Evolutionary conservation across 257 asterid species (phyloP).

Genomic region (Nicotiana otophora): DNA sequence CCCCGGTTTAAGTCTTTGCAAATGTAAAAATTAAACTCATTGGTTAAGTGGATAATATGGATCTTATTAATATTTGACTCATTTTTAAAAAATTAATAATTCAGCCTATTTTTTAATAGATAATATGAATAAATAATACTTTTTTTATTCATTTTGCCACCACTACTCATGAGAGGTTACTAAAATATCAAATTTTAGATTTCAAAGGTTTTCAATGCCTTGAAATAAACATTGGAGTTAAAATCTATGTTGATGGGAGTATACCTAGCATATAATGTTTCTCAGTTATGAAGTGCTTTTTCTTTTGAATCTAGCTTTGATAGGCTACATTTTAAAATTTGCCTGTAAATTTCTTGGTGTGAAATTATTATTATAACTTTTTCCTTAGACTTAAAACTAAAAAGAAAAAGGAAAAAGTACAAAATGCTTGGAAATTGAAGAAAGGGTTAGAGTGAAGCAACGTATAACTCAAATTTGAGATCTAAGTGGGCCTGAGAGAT

Average conservation of each 20-base stretch:
- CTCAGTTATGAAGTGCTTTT: background rate
- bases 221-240: background rate
- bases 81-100: too few species aligned
- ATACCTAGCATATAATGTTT: background rate
- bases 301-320: background rate
- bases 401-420: background rate
- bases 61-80: too few species aligned
- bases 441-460: background rate
- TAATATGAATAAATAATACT: too few species aligned
- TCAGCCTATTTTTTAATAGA: too few species aligned
- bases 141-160: too few species aligned
- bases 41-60: too few species aligned
- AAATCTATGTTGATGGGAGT: background rate
- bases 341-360: background rate
- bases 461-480: too few species aligned
- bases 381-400: background rate
- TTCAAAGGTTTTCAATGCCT: background rate
- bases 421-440: background rate
- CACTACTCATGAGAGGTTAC: too few species aligned
- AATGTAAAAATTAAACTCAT: too few species aligned
- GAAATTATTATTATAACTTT: background rate
- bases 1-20: too few species aligned
- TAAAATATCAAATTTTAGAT: background rate
- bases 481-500: background rate
- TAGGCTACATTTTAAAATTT: background rate